These are phyloP conservation scores for Inosperma sp. DNA, from an alignment of 768 basidiomycete species.

Conservation along the genomic window DNA sequence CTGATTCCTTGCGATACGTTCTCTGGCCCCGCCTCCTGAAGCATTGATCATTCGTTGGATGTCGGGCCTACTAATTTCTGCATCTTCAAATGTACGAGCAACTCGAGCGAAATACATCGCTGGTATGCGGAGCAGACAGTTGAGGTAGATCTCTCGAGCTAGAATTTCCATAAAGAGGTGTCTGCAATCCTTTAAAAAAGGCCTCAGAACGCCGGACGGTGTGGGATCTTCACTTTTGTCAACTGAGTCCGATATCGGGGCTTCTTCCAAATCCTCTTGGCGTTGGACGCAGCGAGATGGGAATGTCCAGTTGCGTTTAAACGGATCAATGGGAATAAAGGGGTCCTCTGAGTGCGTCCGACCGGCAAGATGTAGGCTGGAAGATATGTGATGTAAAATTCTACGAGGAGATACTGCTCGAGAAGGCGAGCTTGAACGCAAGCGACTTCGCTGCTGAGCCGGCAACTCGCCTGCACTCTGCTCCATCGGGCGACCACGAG, in stretches of 20 bases:
- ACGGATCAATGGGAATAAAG: slow-evolving; percentile 56
- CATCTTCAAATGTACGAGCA: slow-evolving; percentile 69
- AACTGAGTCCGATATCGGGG: slow-evolving; percentile 22
- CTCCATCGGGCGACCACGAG: too few species aligned
- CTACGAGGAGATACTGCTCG: slow-evolving; percentile 56
- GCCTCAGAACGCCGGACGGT: slow-evolving; percentile 20
- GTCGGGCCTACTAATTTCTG: slow-evolving; percentile 72
- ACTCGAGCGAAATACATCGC: slow-evolving; percentile 78
- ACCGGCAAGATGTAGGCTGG: slow-evolving; percentile 36
- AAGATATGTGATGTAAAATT: slow-evolving; percentile 49
- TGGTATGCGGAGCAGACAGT: slow-evolving; percentile 63
- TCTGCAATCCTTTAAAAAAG: slow-evolving; percentile 18
- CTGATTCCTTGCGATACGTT: neutral
- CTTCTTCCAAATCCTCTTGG: slow-evolving; percentile 32
- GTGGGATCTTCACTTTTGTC: slow-evolving; percentile 30
- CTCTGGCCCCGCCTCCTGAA: slow-evolving; percentile 20
- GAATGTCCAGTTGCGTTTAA: slow-evolving; percentile 29
- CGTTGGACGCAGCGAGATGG: slow-evolving; percentile 20
- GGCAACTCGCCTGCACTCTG: slow-evolving; percentile 23
- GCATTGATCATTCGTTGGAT: slow-evolving; percentile 51
- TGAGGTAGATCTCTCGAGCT: slow-evolving; percentile 41
- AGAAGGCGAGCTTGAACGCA: slow-evolving; percentile 30
- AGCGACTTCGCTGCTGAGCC: slow-evolving; percentile 21
- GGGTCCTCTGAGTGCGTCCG: slow-evolving; percentile 44
- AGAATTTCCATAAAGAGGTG: slow-evolving; percentile 37